A percentile compares a stretch with the other conserved stretches of the same genome.
Evolutionary conservation across 805 yeast species (phyloP).

Genomic region (Ascoidea asiatica): DNA sequence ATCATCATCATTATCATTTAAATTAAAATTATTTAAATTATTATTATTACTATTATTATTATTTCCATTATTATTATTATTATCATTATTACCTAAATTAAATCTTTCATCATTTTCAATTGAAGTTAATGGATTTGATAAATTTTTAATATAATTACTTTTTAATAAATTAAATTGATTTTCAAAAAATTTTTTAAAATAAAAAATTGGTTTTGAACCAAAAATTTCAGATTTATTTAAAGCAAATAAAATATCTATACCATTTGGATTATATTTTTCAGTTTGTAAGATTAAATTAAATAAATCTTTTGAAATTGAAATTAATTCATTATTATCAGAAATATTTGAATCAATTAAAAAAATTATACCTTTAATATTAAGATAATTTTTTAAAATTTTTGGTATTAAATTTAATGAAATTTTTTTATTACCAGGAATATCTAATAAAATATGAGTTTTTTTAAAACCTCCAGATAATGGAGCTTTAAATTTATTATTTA

Average conservation of each 20-base stretch:
- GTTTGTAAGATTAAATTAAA: conserved; percentile 46
- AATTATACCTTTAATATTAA: conserved; percentile 49
- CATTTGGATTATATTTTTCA: conserved; percentile 46
- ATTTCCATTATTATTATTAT: conserved; percentile 16
- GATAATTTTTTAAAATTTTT: conserved; percentile 28
- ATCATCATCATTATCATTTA: conserved; percentile 18
- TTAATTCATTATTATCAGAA: conserved; percentile 27
- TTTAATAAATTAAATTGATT: conserved; percentile 46
- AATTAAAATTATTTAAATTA: conserved; percentile 19
- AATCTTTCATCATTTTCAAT: conserved; percentile 28
- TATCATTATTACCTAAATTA: conserved; percentile 16
- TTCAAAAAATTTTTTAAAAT: conserved; percentile 48
- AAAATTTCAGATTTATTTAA: conserved; percentile 81
- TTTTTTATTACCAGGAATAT: conserved; percentile 83
- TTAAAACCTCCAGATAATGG: conserved; percentile 23
- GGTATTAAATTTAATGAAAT: conserved; percentile 42
- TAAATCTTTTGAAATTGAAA: conserved; percentile 43
- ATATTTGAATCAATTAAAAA: conserved; percentile 69
- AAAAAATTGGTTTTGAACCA: conserved; percentile 58
- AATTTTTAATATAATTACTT: conserved; percentile 29
- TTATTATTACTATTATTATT: conserved; percentile 18
- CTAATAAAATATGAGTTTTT: conserved; percentile 42
- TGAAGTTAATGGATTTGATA: conserved; percentile 12
- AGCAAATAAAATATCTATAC: conserved; percentile 63
- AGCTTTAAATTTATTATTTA: conserved; percentile 22